Conservation (phyloP, 164 flowering plant species). For the Stephania yunnanensis region DNA sequence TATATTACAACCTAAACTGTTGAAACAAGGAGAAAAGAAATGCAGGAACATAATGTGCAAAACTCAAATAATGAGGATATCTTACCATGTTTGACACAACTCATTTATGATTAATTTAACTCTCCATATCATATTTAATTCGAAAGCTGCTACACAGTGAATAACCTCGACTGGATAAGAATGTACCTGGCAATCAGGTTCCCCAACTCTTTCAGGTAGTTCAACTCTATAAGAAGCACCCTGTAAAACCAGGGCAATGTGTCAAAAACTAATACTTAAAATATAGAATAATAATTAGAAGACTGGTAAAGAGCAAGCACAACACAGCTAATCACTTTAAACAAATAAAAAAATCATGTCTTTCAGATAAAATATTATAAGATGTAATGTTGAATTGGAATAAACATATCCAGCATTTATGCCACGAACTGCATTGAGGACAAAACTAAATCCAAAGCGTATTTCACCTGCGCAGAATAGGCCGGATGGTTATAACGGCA, state of each 20-base stretch:
- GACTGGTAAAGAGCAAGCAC: not conserved
- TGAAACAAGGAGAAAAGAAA: not conserved
- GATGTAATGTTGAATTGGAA: not conserved
- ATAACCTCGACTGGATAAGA: not conserved
- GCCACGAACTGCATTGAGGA: not conserved
- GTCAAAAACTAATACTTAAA: not conserved
- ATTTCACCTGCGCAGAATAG: conserved; percentile 36
- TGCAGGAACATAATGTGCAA: not conserved
- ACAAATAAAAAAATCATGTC: not conserved
- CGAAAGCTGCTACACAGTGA: not conserved
- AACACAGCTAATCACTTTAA: not conserved
- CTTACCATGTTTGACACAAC: not conserved
- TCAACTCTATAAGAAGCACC: conserved; percentile 40
- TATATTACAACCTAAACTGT: not conserved
- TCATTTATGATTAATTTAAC: not conserved
- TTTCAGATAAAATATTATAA: not conserved
- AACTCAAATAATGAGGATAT: not conserved
- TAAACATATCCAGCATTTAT: not conserved
- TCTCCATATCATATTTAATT: not conserved
- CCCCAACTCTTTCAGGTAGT: conserved; percentile 75
- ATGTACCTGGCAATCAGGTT: conserved; percentile 74
- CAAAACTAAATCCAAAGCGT: too few species aligned
- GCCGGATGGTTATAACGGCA: conserved; percentile 67
- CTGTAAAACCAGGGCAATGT: conserved; percentile 22
- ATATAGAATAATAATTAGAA: not conserved